A percentile compares a stretch with the other conserved stretches of the same genome.
Evolutionary conservation across 1,139 yeast species (phyloP).

Genomic region (Diutina neorugosa): DNA sequence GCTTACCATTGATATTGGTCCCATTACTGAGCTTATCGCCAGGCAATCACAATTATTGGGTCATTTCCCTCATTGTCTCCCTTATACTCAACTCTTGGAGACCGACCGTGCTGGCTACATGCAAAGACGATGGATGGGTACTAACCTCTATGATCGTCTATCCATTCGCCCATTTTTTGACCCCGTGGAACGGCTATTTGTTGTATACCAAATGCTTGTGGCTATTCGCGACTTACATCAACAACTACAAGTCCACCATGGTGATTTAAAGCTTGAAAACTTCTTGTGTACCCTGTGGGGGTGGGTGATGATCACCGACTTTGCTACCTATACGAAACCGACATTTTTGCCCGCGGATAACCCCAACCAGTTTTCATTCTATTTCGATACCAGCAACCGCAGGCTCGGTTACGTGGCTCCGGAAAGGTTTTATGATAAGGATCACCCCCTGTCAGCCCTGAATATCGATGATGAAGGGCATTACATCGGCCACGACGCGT

Average conservation of each 20-base stretch:
- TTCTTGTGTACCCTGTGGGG: slow-evolving; percentile 80
- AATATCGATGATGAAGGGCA: slow-evolving; percentile 15
- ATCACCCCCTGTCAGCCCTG: slow-evolving; percentile 10
- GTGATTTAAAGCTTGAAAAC: slow-evolving; percentile 88
- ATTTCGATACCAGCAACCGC: slow-evolving; percentile 81
- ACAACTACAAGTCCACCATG: slow-evolving; percentile 51
- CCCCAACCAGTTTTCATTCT: slow-evolving; percentile 88
- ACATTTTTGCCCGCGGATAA: slow-evolving; percentile 82
- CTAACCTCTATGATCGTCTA: slow-evolving; percentile 74
- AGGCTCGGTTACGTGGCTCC: slow-evolving; percentile 90
- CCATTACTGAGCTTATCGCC: slow-evolving; percentile 21
- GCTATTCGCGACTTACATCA: slow-evolving; percentile 55
- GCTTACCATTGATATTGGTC: slow-evolving; percentile 22
- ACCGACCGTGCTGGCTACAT: slow-evolving; percentile 89
- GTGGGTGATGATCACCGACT: slow-evolving; percentile 76
- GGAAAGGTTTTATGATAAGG: slow-evolving; percentile 55
- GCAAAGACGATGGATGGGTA: slow-evolving; percentile 67
- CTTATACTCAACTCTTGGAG: slow-evolving; percentile 66
- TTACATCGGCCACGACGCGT: slow-evolving; percentile 7
- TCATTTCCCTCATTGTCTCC: slow-evolving; percentile 44
- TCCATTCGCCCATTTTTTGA: slow-evolving; percentile 83
- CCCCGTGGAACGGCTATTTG: slow-evolving; percentile 71
- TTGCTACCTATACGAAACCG: slow-evolving; percentile 71
- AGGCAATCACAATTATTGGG: slow-evolving; percentile 26
- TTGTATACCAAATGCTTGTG: slow-evolving; percentile 64